These are phyloP conservation scores for Pelargonium citronellum DNA, from an alignment of 441 rosid genomes.

Conservation along the genomic window DNA sequence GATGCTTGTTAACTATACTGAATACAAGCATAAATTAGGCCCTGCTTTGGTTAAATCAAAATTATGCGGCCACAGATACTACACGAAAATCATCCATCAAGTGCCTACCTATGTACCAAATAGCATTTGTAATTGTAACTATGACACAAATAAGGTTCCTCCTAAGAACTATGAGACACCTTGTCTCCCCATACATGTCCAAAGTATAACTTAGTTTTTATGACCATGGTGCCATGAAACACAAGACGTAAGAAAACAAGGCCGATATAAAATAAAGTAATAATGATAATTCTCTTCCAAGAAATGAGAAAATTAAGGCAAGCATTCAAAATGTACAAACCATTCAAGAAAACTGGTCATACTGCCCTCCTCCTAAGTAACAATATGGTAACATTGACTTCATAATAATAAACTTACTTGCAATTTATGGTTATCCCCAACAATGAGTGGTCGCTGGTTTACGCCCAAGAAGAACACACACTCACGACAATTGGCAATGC, in stretches of 20 bases:
- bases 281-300: neutral
- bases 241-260: neutral
- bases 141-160: neutral
- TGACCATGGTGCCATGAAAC: neutral
- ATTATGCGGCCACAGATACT: neutral
- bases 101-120: neutral
- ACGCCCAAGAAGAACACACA: conserved; percentile 95
- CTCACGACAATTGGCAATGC: conserved; percentile 96
- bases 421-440: conserved; percentile 95
- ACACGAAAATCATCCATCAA: neutral
- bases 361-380: neutral
- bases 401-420: conserved; percentile 48
- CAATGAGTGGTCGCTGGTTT: conserved; percentile 88
- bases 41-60: neutral
- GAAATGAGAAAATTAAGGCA: neutral
- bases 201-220: neutral
- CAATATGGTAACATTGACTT: neutral
- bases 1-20: neutral
- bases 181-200: neutral
- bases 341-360: neutral
- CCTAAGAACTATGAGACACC: neutral
- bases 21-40: neutral
- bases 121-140: neutral
- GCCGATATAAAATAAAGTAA: no score
- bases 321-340: neutral